Conservation (phyloP, 2,329 filamentous ascomycete genomes). For the Furcasterigmium sp. region DNA sequence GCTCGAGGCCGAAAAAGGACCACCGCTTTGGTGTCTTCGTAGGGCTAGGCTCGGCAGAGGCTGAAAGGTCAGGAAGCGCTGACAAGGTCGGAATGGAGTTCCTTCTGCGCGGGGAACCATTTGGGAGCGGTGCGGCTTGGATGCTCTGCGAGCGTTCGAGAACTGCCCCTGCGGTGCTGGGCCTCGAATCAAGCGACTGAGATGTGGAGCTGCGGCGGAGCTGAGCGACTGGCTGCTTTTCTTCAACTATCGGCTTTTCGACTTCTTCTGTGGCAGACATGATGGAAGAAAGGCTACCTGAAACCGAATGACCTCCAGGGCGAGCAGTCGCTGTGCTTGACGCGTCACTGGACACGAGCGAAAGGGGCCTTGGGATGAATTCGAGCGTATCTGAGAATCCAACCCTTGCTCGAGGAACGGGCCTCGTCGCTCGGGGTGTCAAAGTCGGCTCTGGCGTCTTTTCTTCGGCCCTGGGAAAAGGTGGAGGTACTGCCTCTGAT, state of each 20-base stretch:
- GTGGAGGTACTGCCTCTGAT: too few species aligned
- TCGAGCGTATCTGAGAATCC: slow-evolving; percentile 82
- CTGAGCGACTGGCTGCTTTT: slow-evolving; percentile 11
- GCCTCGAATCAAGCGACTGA: slow-evolving; percentile 46
- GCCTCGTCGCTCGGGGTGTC: slow-evolving; percentile 23
- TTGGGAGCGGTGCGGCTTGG: slow-evolving; percentile 22
- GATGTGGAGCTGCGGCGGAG: slow-evolving; percentile 33
- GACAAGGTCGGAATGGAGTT: slow-evolving; percentile 55
- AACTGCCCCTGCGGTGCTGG: slow-evolving; percentile 68
- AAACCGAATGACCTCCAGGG: slow-evolving; percentile 61
- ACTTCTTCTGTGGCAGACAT: slow-evolving; percentile 46
- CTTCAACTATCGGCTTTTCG: slow-evolving; percentile 20
- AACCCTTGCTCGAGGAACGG: slow-evolving; percentile 56
- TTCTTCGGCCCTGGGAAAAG: too few species aligned
- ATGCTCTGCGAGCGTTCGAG: slow-evolving; percentile 46
- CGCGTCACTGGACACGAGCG: slow-evolving; percentile 78
- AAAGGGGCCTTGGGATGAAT: slow-evolving; percentile 77
- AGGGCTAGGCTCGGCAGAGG: slow-evolving; percentile 38
- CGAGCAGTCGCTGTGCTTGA: slow-evolving; percentile 70
- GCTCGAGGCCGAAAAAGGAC: slow-evolving; percentile 59
- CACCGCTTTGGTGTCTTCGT: slow-evolving; percentile 51
- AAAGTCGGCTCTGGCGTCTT: background rate
- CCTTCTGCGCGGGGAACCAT: slow-evolving; percentile 41
- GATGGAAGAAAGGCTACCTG: slow-evolving; percentile 75
- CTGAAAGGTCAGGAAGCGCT: slow-evolving; percentile 29